Percentiles rank a stretch among this genome's conserved stretches.
These are phyloP conservation scores for Exutisphaerella laricina DNA, from an alignment of 2,329 filamentous ascomycete genomes.

Conservation along the genomic window DNA sequence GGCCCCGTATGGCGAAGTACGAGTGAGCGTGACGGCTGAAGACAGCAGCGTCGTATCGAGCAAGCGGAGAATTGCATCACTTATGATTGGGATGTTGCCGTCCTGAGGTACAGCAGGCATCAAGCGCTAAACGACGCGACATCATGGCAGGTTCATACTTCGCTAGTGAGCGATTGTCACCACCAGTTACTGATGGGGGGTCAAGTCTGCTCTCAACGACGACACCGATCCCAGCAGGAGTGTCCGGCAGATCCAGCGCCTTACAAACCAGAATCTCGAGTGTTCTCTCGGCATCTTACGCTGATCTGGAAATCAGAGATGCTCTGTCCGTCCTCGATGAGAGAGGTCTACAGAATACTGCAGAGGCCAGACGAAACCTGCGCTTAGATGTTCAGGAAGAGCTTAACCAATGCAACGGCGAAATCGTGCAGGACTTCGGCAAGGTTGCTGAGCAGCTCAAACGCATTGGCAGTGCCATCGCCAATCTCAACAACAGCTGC, in stretches of 20 bases:
- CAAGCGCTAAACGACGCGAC: neutral
- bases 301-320: constrained; percentile 85
- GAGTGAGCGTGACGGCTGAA: too few relatives aligned
- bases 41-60: too few relatives aligned
- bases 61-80: too few relatives aligned
- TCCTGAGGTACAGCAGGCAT: too few relatives aligned
- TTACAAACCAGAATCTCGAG: constrained; percentile 76
- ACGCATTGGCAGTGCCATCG: constrained; percentile 73
- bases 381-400: constrained; percentile 83
- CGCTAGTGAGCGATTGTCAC: constrained; percentile 13
- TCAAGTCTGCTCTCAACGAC: constrained; percentile 11
- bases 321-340: constrained; percentile 72
- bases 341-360: constrained; percentile 64
- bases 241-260: constrained; percentile 51
- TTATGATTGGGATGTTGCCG: too few relatives aligned
- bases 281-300: constrained; percentile 86
- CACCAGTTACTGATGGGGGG: constrained; percentile 15
- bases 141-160: constrained; percentile 26
- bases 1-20: too few relatives aligned
- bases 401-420: constrained; percentile 85
- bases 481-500: constrained; percentile 72
- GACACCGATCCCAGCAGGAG: constrained; percentile 12
- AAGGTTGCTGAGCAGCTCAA: constrained; percentile 87
- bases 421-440: constrained; percentile 82
- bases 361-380: constrained; percentile 71